Conservation (phyloP, 176 grass and related monocot genomes). For the Chrysopogon serrulatus region DNA sequence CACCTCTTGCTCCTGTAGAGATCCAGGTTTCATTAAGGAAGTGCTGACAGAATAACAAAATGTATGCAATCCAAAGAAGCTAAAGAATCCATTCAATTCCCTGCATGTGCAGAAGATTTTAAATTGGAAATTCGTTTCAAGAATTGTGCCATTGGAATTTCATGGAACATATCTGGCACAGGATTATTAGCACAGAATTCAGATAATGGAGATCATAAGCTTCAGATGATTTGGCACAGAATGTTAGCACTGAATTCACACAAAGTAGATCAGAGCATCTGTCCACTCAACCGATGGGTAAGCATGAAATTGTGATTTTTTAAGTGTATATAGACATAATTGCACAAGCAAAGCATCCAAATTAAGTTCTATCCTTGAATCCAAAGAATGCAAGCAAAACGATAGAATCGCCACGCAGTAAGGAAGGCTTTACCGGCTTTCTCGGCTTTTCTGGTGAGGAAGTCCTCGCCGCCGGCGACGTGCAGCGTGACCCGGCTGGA, state of each 20-base stretch:
- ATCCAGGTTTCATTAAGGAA: background rate
- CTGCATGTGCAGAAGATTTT: background rate
- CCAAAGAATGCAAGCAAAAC: background rate
- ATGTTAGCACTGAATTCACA: background rate
- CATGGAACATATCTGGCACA: background rate
- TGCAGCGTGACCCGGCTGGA: background rate
- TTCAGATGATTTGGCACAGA: background rate
- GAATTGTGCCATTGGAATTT: background rate
- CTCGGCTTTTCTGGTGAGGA: background rate
- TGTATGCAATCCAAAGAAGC: background rate
- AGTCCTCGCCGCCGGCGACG: background rate
- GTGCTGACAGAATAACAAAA: background rate
- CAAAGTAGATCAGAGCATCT: background rate
- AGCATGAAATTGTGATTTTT: too few species aligned
- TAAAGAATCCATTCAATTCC: background rate
- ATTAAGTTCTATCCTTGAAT: background rate
- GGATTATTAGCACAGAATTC: background rate
- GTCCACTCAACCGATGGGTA: background rate
- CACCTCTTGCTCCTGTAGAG: conserved; percentile 14
- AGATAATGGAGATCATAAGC: background rate
- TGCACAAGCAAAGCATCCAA: background rate
- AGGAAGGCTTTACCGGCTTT: conserved; percentile 1
- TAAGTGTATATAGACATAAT: background rate
- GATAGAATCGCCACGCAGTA: background rate
- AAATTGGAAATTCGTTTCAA: background rate